These are phyloP conservation scores for Gentiana macrophylla DNA, from an alignment of 257 asterid genomes.

Conservation along the genomic window DNA sequence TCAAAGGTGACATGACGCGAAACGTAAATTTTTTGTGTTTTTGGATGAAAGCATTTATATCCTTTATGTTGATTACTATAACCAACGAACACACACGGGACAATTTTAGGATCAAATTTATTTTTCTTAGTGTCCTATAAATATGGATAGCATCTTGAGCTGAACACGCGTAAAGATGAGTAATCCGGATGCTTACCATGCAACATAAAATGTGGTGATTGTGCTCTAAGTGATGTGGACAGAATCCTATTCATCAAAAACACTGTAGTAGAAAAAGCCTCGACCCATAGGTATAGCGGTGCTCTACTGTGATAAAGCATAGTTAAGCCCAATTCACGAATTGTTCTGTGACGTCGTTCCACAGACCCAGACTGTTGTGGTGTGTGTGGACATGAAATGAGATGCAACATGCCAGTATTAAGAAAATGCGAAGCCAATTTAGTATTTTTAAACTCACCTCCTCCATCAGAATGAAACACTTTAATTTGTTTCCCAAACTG, in stretches of 20 bases:
- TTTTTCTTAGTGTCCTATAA: neutral
- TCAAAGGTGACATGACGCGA: neutral
- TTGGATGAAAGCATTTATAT: neutral
- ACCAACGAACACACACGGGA: neutral
- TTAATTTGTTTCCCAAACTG: neutral
- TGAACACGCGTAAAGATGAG: neutral
- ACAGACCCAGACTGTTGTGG: neutral
- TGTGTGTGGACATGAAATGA: neutral
- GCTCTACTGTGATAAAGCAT: neutral
- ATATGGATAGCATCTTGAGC: neutral
- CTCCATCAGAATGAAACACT: neutral
- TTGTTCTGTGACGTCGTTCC: conserved; percentile 1
- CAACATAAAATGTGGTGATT: neutral
- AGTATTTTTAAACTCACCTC: neutral
- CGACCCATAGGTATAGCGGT: neutral
- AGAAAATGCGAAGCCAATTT: neutral
- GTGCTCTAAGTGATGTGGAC: neutral
- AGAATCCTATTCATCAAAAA: neutral
- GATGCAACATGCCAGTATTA: neutral
- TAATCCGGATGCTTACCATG: neutral
- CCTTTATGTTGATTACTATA: neutral
- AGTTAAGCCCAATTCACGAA: neutral
- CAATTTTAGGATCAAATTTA: neutral
- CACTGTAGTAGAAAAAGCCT: neutral
- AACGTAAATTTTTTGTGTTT: neutral